Evolutionary conservation across 495 filamentous ascomycete genomes (phyloP).

Genomic region (Penicillium steckii): DNA sequence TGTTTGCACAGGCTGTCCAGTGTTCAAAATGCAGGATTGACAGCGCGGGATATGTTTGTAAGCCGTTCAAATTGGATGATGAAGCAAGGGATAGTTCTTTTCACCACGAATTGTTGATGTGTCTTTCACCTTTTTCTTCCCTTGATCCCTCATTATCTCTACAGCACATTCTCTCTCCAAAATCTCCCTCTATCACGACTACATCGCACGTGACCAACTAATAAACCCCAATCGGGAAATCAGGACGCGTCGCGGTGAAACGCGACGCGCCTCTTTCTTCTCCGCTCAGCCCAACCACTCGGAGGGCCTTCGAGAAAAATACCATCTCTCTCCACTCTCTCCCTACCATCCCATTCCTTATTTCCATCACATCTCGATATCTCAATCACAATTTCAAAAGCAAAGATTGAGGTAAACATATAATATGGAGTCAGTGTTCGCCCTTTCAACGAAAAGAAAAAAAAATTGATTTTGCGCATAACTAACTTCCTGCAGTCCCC

Average conservation of each 20-base stretch:
- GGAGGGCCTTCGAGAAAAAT: constrained; percentile 9
- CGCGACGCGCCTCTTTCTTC: constrained; percentile 18
- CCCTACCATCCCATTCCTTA: neutral
- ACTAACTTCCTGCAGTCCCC: constrained; percentile 56
- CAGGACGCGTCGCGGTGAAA: too few species aligned
- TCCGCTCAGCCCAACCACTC: constrained; percentile 11
- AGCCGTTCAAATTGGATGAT: neutral
- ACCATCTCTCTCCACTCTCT: neutral
- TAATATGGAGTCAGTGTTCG: constrained; percentile 40
- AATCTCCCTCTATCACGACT: too few species aligned
- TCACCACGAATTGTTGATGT: too few species aligned
- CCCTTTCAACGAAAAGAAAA: neutral
- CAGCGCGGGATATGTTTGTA: too few species aligned
- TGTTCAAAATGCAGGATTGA: neutral
- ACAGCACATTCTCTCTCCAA: too few species aligned
- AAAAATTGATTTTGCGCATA: constrained; percentile 3
- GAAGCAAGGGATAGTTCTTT: too few species aligned
- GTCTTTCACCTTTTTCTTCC: too few species aligned
- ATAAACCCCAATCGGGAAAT: too few species aligned
- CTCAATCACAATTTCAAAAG: neutral
- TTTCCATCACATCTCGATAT: constrained; percentile 1
- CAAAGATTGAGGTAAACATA: constrained; percentile 16
- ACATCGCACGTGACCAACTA: too few species aligned
- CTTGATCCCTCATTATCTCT: too few species aligned
- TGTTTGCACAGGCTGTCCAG: neutral